Percentiles rank a stretch among this genome's conserved stretches.
These are phyloP conservation scores for Polygonum maritimum DNA, from an alignment of 148 eudicot species.

Conservation along the genomic window DNA sequence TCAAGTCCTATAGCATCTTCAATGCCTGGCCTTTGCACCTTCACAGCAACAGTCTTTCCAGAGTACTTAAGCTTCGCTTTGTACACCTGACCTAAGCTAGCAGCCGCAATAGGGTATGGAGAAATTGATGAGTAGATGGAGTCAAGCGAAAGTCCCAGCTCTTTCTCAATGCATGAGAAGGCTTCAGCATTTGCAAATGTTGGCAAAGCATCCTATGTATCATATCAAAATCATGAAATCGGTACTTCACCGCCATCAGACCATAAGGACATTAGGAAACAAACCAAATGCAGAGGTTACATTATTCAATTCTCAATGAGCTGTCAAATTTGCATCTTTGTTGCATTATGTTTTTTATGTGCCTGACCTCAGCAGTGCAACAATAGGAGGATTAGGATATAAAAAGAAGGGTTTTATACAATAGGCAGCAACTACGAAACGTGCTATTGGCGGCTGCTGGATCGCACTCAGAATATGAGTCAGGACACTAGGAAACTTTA, in stretches of 20 bases:
- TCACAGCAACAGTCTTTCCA: slow-evolving; percentile 90
- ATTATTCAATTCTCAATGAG: not conserved
- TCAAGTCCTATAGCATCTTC: slow-evolving; percentile 96
- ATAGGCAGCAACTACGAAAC: not conserved
- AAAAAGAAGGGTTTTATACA: not conserved
- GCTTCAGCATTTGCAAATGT: slow-evolving; percentile 94
- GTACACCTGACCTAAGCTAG: slow-evolving; percentile 98
- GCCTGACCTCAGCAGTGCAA: not conserved
- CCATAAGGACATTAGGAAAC: not conserved
- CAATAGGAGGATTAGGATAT: not conserved
- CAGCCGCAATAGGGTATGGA: slow-evolving; percentile 90
- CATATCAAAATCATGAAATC: slow-evolving; percentile 17
- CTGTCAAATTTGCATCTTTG: not conserved
- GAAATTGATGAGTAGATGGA: slow-evolving; percentile 76
- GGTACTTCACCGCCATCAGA: not conserved
- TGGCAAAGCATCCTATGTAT: slow-evolving; percentile 83
- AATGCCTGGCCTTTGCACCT: slow-evolving; percentile 98
- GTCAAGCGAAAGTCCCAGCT: slow-evolving; percentile 76
- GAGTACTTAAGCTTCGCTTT: slow-evolving; percentile 86
- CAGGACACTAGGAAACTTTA: not conserved
- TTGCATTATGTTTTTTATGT: not conserved
- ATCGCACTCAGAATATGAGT: not conserved
- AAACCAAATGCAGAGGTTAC: not conserved
- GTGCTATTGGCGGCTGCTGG: not conserved
- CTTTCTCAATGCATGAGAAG: slow-evolving; percentile 80